Base-by-base conservation (phyloP, 2,329 filamentous ascomycete genomes). In the Arthrobotrys iridis region DNA sequence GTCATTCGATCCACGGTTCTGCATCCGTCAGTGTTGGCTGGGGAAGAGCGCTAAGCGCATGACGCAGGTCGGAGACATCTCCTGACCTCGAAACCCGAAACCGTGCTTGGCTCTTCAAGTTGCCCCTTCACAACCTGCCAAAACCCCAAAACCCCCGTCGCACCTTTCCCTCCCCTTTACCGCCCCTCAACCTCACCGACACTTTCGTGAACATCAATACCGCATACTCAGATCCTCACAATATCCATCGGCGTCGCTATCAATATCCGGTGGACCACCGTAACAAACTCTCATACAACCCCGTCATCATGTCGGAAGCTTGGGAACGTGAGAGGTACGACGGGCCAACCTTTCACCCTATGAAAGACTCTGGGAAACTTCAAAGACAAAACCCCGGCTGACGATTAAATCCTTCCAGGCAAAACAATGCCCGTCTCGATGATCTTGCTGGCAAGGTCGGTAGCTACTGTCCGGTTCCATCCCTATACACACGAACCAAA, bases 371-470 rank as follows among this genome's bases (percentile, higher is more conserved):
- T 15, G 46, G 37, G 63, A 26, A 52, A 72, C 45, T 58, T 28
- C 33, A 46, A 28, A 11, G 22, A 43, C 55, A 13, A 50, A 20
- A 15, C 8, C 8, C 46, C 64, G 37, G 37, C 70, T 75, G 60
- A 78, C 76, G 78, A 71, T 13, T 43, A 30, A 7, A 55, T 43
- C 8, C 33, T 67, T 15, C 1, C 26, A 89, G 88, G 80, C 95
- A 99, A 84, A 99, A 99, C 85, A 96, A 98, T 84, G 89, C 92
- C 78, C 93, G 94, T 79, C 91, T 99, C 67, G 90, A 94, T 80
- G 93, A 96, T 82, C 90, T 99, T 37, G 91, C 91, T 13, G 87
- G 89, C 78, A 99, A 99, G 84, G 70, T 74, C 7, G n/a, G 55
- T 58, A 15, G 30, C 30, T 28, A n/a, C 50, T 11, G 15, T 37